Base-by-base conservation (phyloP, 2,329 filamentous ascomycete genomes). In the Hymenoscyphus scutula region DNA sequence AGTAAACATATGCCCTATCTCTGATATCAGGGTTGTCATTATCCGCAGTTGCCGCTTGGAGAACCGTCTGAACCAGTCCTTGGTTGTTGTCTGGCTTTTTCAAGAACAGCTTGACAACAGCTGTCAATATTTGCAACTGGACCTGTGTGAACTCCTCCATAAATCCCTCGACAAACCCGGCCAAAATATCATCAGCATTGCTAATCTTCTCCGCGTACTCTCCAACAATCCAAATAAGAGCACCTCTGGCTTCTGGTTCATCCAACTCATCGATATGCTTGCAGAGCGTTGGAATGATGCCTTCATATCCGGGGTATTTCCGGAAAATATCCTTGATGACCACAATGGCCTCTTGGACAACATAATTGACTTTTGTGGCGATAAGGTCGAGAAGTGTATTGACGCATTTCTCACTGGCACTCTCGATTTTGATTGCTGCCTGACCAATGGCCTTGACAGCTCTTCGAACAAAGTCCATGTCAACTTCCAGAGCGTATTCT, bases 151-250 rank as follows among this genome's bases (percentile, higher is more conserved):
- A 98, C 76, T 99, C 95, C 75, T 98, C 95, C 75, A 90, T 90
- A 76, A 99, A 98, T 0, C 88, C 89, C 61, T 98, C 95, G 13
- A 97, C 94, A 73, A 99, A 99, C 19, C 90, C 88, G 59, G 87
- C 84, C 63, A 99, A 78, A 66, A 99, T 98, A 70, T 98, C 92
- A 67, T 93, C 92, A n/a, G 95, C 95, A 71, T 99, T 98, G 79
- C 86, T 96, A 73, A 99, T 99, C 82, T 99, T 99, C 80, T 99
- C 95, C 0, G 95, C 95, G 74, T 99, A 99, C 76, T 99, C 95
- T 69, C 95, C 95, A 5, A 99, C 94, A 69, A 99, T 98, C 95
- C 95, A 99, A 72, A 99, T 98, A 64, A 99, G 80, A 25, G 94
- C 90, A 2, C 90, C 93, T 72, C 95, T 83, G 6, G 95, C 95